Evolutionary conservation across 192 early-diverging fungal species (phyloP), one percentile per base, ranked within the genome.

Genomic region (Thamnidium elegans): DNA sequence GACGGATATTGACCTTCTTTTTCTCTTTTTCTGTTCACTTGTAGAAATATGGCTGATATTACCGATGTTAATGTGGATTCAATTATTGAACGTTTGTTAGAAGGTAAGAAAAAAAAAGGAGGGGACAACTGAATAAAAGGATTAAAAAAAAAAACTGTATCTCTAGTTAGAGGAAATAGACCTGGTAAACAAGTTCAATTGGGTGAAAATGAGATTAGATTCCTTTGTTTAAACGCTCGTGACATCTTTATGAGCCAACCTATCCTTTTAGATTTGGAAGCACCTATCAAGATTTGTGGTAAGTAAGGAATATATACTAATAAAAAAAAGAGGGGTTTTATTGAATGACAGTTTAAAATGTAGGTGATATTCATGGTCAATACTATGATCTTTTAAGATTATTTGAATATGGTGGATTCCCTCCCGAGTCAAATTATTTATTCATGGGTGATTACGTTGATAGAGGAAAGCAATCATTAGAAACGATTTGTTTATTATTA

Each of bases 371-470:
- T 72, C 95, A 98, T 69, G 95, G 95, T 30, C 95, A 98, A 80
- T 98, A 98, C 81, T 95, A 96, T 69, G 95, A 98, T 75, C 86
- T 98, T 20, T 80, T 98, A 60, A 89, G 95, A 47, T 79, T 96
- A 48, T 98, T 98, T 68, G 94, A 98, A 66, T 93, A 95, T 77
- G 94, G 94, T 58, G 95, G 94, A 36, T 95, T 94, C 79, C 95
- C 95, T 19, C 94, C 94, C 0, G 91, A 96, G 69, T 88, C 94
- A 43, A 98, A 96, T 82, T 98, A 96, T 67, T 85, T 98, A 50
- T 98, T 98, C 75, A 77, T 98, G 72, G 96, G 96, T 44, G 96
- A 98, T 74, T 98, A 98, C 76, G 96, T 98, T 52, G 96, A 98
- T 74, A 85, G 96, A 56, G 96, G 96, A 59, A 98, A 98, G 73